These are phyloP conservation scores for Phytophthora aleatoria DNA, from an alignment of 352 stramenopile species.

Conservation along the genomic window DNA sequence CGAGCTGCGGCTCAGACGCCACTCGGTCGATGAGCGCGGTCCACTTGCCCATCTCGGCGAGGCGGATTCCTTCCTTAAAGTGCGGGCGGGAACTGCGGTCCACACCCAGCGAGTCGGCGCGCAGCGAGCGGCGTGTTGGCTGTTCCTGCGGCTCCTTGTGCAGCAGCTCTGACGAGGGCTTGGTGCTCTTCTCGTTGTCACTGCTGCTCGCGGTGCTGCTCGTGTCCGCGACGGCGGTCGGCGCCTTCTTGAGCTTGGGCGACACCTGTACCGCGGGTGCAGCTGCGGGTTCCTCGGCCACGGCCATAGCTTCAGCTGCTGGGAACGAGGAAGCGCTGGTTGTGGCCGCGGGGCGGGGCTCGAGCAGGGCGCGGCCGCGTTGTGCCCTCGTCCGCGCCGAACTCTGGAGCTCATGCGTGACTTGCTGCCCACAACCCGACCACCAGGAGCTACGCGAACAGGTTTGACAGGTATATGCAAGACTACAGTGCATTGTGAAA, in stretches of 20 bases:
- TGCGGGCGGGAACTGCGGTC: conserved; percentile 54
- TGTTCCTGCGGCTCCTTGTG: conserved; percentile 15
- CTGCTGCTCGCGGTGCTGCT: conserved; percentile 27
- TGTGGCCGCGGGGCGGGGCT: conserved; percentile 19
- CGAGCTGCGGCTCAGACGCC: conserved; percentile 62
- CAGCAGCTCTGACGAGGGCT: conserved; percentile 10
- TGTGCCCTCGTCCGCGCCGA: conserved; percentile 27
- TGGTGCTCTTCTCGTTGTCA: conserved; percentile 27
- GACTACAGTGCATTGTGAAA: background rate
- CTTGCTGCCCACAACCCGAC: conserved; percentile 17
- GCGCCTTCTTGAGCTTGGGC: conserved; percentile 30
- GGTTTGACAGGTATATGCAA: conserved; percentile 19
- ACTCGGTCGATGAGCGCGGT: conserved; percentile 63
- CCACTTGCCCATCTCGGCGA: conserved; percentile 87
- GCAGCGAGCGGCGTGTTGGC: conserved; percentile 17
- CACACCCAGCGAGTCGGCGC: conserved; percentile 35
- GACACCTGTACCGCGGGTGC: conserved; percentile 6
- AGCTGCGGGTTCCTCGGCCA: conserved; percentile 17
- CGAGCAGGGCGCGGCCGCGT: conserved; percentile 7
- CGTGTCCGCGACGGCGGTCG: conserved; percentile 27
- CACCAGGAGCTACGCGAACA: conserved; percentile 15
- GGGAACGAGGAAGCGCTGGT: conserved; percentile 25
- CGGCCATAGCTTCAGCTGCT: conserved; percentile 22
- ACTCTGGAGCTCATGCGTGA: conserved; percentile 26
- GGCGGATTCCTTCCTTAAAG: conserved; percentile 82